These are phyloP conservation scores for Sequoiadendron giganteum DNA, from an alignment of 75 land plant species.

Conservation along the genomic window DNA sequence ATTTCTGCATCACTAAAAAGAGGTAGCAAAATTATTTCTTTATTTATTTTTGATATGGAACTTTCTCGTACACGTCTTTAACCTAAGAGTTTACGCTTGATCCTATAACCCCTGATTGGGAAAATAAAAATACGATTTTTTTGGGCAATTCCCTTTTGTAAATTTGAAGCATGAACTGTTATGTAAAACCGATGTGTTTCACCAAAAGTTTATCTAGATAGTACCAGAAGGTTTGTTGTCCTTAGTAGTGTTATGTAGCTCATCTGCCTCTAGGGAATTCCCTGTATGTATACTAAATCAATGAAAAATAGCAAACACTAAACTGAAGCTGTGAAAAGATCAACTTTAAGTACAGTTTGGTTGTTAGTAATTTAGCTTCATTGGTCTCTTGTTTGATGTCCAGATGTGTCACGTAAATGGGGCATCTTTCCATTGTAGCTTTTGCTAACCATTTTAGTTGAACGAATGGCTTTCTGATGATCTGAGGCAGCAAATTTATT, in stretches of 20 bases:
- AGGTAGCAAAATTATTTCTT: not conserved
- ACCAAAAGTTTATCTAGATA: not conserved
- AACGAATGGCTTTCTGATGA: not conserved
- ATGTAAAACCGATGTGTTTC: not conserved
- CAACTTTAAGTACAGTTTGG: not conserved
- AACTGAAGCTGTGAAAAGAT: not conserved
- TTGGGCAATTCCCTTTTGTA: not conserved
- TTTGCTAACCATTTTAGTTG: not conserved
- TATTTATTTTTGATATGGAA: not conserved
- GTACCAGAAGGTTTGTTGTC: not conserved
- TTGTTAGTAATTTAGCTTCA: not conserved
- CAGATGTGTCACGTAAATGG: not conserved
- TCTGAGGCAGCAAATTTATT: not conserved
- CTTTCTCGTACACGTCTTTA: no score
- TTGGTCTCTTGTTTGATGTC: not conserved
- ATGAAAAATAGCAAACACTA: not conserved
- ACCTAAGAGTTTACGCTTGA: not conserved
- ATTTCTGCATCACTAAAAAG: not conserved
- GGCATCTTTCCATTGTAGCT: not conserved
- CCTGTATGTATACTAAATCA: not conserved
- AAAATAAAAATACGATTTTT: not conserved
- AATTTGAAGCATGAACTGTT: not conserved
- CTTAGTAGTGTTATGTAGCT: not conserved
- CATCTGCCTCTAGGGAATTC: not conserved
- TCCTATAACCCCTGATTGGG: not conserved